These are phyloP conservation scores for Colletotrichum liaoningense DNA, from an alignment of 2,329 filamentous ascomycete species.

Conservation along the genomic window DNA sequence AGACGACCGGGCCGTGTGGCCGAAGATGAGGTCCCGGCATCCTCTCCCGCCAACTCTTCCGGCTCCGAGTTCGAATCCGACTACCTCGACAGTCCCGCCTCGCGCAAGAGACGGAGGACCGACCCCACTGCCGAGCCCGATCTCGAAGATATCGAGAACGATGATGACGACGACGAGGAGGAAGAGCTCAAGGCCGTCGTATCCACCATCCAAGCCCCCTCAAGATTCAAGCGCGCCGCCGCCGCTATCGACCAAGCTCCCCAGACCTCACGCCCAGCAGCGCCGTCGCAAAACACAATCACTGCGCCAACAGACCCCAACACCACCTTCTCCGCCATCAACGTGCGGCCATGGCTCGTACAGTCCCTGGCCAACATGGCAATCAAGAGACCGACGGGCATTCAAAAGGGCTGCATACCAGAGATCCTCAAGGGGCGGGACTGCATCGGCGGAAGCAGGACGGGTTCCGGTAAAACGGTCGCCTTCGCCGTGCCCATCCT, in stretches of 20 bases:
- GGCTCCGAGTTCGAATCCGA: constrained; percentile 56
- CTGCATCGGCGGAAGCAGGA: constrained; percentile 94
- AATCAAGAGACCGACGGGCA: constrained; percentile 89
- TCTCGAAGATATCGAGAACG: constrained; percentile 36
- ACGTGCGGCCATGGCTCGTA: constrained; percentile 88
- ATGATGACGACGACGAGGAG: constrained; percentile 46
- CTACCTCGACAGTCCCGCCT: constrained; percentile 56
- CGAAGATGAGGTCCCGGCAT: constrained; percentile 23
- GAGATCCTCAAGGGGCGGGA: constrained; percentile 91
- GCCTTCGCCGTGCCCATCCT: constrained; percentile 95
- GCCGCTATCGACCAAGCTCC: constrained; percentile 36
- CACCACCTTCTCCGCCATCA: constrained; percentile 77
- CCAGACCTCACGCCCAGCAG: constrained; percentile 35
- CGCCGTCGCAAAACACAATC: constrained; percentile 46
- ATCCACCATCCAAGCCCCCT: constrained; percentile 62
- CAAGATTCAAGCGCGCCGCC: constrained; percentile 55
- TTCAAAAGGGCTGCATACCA: constrained; percentile 93
- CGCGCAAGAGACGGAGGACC: constrained; percentile 59
- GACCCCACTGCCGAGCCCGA: constrained; percentile 39
- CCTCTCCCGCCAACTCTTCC: constrained; percentile 30
- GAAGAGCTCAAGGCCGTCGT: constrained; percentile 47
- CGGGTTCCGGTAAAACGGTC: constrained; percentile 96
- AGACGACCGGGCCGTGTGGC: constrained; percentile 17
- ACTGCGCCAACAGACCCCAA: constrained; percentile 66
- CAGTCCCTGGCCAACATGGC: constrained; percentile 80